A percentile compares a stretch with the other conserved stretches of the same genome.
Evolutionary conservation across 1,284 basidiomycete genomes (phyloP).

Genomic region (Apiotrichum domesticum): DNA sequence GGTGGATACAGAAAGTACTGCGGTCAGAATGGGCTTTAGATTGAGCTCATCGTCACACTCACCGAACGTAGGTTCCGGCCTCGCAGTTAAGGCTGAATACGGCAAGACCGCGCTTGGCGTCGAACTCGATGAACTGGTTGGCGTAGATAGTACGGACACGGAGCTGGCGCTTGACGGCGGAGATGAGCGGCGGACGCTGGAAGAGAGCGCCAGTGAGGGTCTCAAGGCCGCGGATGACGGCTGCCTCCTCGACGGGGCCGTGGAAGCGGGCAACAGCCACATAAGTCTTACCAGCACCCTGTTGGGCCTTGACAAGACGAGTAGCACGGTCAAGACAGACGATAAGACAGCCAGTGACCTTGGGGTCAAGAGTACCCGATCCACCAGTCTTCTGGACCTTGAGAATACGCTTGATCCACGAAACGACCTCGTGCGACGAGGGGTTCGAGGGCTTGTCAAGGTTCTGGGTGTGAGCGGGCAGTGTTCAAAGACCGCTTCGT

Average conservation of each 20-base stretch:
- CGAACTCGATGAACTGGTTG: constrained; percentile 92
- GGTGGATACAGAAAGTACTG: constrained; percentile 85
- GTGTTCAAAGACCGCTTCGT: background rate
- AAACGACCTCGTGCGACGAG: constrained; percentile 99
- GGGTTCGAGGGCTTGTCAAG: constrained; percentile 99
- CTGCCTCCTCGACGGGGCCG: constrained; percentile 71
- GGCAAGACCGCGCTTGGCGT: constrained; percentile 92
- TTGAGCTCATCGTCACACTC: background rate
- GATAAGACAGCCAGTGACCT: constrained; percentile 97
- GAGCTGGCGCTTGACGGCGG: constrained; percentile 97
- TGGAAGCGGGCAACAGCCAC: constrained; percentile 94
- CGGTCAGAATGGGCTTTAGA: background rate
- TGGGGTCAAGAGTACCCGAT: constrained; percentile 95
- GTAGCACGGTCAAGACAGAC: constrained; percentile 99
- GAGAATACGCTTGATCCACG: constrained; percentile 93
- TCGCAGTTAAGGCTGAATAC: constrained; percentile 99
- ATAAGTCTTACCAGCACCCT: constrained; percentile 83
- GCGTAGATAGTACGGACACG: constrained; percentile 97
- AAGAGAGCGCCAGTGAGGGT: constrained; percentile 97
- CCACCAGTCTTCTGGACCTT: constrained; percentile 98
- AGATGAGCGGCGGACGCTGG: constrained; percentile 97
- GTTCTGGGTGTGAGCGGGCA: constrained; percentile 68
- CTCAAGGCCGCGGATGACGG: constrained; percentile 87
- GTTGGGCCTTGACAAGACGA: constrained; percentile 74
- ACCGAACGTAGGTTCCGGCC: constrained; percentile 85